Evolutionary conservation across 139 green algal species (phyloP).

Genomic region (Nannochloris sp.): DNA sequence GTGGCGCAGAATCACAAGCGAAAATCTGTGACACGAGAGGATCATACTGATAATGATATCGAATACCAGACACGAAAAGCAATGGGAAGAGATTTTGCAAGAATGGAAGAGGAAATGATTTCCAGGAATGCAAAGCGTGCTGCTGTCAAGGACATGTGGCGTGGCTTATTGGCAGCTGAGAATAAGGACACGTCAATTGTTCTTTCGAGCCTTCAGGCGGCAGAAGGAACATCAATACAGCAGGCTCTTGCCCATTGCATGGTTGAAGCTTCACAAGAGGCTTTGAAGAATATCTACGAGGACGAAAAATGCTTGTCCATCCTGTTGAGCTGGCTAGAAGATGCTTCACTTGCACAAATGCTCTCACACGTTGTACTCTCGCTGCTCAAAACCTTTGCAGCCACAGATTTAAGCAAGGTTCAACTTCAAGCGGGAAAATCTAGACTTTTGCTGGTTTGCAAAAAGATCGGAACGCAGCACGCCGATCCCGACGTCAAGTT

Average conservation of each 20-base stretch:
- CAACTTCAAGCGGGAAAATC: not conserved
- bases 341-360: not conserved
- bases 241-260: not conserved
- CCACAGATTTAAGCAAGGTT: slow-evolving; percentile 1
- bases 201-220: slow-evolving; percentile 2
- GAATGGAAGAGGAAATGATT: slow-evolving; percentile 6
- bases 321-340: slow-evolving; percentile 20
- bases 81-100: slow-evolving; percentile 14
- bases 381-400: slow-evolving; percentile 9
- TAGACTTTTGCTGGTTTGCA: not conserved
- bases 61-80: not conserved
- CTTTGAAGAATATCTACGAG: not conserved
- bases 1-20: slow-evolving; percentile 2
- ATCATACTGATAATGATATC: slow-evolving; percentile 8
- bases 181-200: slow-evolving; percentile 8
- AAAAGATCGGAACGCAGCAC: slow-evolving; percentile 3
- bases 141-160: slow-evolving; percentile 17
- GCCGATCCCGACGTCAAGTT: slow-evolving; percentile 20
- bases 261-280: not conserved
- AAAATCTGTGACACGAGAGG: not conserved
- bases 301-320: slow-evolving; percentile 2
- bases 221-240: not conserved
- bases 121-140: slow-evolving; percentile 7
- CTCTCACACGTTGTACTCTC: slow-evolving; percentile 5
- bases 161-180: slow-evolving; percentile 18